phyloP scores from a whole-genome alignment of 441 rosid species.

The Brassica balearica region DNA sequence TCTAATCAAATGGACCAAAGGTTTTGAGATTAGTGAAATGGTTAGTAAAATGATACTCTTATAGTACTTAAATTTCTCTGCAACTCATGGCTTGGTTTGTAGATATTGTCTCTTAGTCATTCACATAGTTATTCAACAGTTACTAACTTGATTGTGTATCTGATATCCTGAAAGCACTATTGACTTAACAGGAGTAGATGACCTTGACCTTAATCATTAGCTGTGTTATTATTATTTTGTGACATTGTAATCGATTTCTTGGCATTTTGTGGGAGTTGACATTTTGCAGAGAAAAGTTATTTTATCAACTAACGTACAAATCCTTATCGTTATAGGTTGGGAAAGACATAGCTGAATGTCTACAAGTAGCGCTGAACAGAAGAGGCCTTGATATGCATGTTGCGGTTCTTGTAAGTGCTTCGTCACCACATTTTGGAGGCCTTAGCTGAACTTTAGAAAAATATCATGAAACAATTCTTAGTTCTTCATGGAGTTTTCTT shows the following conservation, averaged over 20 bases:
- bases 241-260: neutral
- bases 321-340: conserved; percentile 53
- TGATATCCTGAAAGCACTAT: neutral
- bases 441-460: neutral
- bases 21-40: conserved; percentile 77
- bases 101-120: conserved; percentile 1
- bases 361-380: conserved; percentile 63
- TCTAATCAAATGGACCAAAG: conserved; percentile 91
- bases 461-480: neutral
- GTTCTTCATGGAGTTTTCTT: conserved; percentile 1
- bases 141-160: neutral
- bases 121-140: neutral
- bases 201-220: neutral
- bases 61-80: neutral
- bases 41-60: conserved; percentile 53
- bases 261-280: neutral
- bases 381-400: conserved; percentile 67
- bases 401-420: conserved; percentile 65
- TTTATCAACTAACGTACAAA: neutral
- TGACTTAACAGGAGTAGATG: neutral
- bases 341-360: conserved; percentile 61
- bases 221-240: neutral
- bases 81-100: neutral
- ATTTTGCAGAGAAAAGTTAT: neutral
- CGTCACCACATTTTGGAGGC: neutral